Evolutionary conservation across 2,329 filamentous ascomycete genomes (phyloP), one percentile per base, ranked within the genome.

Genomic region (Scolecobasidium constrictum): DNA sequence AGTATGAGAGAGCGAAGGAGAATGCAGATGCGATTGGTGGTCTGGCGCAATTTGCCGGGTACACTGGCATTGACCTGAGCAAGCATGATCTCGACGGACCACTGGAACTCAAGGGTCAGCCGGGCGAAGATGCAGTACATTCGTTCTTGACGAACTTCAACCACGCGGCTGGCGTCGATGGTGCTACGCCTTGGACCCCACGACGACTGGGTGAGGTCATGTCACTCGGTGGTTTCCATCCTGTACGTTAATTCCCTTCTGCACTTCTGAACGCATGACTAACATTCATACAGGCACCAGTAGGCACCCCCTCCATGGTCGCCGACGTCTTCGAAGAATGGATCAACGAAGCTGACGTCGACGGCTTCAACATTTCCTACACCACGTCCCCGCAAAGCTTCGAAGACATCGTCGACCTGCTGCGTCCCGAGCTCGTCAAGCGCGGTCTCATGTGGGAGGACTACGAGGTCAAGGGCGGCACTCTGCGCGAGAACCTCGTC

Each of bases 361-460:
- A 67, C 51, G 59, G 61, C 5, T 63, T 67, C 52, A 61, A 53
- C 46, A 47, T 72, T 17, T 62, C 56, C 5, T 68, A 72, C 54
- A 66, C 70, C 12, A 68, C 66, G 2, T 72, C 65, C 4, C 69
- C 69, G 1, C 69, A 69, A 0, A 71, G 65, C 1, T 72, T 72
- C 50, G 68, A 71, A 52, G 69, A 72, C 41, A 61, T 72, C 7
- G 65, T 72, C 19, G 66, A 72, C 22, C 46, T 71, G 45, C 50
- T 73, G 20, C 56, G 72, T 26, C 69, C 68, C 0, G 69, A 72
- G 50, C 49, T 72, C 46, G 61, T 60, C 47, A 63, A 64, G 34
- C 64, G 40, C 3, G 40, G 40, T 13, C 40, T 43, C 15, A 28
- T 37, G 31, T 37, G 60, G 54, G 53, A 53, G 1, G 59, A 58